Base-by-base conservation (phyloP, 208 protist genomes). In the Leishmania tropica region DNA sequence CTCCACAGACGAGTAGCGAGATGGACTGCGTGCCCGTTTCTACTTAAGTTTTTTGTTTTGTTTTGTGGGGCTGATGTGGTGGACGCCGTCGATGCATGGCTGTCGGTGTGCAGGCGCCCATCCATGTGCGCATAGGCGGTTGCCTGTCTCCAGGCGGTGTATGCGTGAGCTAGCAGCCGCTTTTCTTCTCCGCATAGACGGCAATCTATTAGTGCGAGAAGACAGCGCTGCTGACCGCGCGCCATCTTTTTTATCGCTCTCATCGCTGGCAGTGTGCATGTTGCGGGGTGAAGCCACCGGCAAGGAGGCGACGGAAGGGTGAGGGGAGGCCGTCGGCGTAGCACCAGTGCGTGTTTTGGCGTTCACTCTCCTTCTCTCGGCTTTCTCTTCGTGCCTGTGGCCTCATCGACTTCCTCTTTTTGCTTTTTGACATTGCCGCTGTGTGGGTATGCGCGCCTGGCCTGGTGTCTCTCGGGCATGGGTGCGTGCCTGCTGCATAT, bases 1-100 rank as follows among this genome's bases (percentile, higher is more conserved):
- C 15, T 98, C 97, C 64, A 98, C 96, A 7, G 93, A 96, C 77
- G 93, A 97, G 78, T 98, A 97, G n/a, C 24, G 70, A 74, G 24
- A 21, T 5, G 24, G 4, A 73, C 17, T 24, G 62, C 28, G 67
- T 40, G 73, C 45, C 21, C 8, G 60, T 6, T 54, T 11, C 54
- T n/a, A 21, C 37, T 40, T 80, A 1, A 74, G 28, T 51, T 28
- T 40, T 72, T 58, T 80, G 56, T 1, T 77, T 35, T 40, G 37
- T 53, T 45, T 51, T 13, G 58, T 64, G 24, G 28, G 40, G 62
- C 31, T 35, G 62, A n/a, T 19, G 13, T 28, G 11, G 24, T 54
- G 47, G 8, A 37, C 45, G 47, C 71, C 8, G 21, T 76, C n/a
- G 40, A 35, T 47, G 51, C 10, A 4, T n/a, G 7, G n/a, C 19